phyloP scores from a whole-genome alignment of 257 asterid genomes.

The Ligustrum vulgare region DNA sequence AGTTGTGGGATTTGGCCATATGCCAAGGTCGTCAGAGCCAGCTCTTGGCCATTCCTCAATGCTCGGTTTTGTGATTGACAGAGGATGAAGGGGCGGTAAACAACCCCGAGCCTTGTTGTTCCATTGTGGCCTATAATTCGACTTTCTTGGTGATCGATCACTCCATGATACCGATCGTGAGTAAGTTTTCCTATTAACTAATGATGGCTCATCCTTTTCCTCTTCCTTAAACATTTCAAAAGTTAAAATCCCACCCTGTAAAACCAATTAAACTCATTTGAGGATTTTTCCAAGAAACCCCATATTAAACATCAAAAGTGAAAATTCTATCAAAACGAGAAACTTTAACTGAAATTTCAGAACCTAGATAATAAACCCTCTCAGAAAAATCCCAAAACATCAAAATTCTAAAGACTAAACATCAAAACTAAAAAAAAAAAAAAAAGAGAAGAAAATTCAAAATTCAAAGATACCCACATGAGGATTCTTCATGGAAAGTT shows the following conservation, averaged over 20 bases:
- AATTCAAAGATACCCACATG: background rate
- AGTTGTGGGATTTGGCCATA: constrained; percentile 76
- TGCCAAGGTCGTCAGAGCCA: constrained; percentile 88
- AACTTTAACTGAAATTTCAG: constrained; percentile 17
- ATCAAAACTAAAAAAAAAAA: constrained; percentile 14
- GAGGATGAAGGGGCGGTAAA: constrained; percentile 95
- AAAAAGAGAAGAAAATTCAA: too few relatives aligned
- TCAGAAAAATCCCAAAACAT: constrained; percentile 15
- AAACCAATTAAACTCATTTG: constrained; percentile 36
- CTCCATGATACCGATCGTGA: constrained; percentile 78
- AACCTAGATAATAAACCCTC: constrained; percentile 18
- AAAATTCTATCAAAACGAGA: background rate
- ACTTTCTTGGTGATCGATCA: constrained; percentile 62
- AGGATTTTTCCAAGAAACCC: constrained; percentile 30
- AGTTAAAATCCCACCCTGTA: constrained; percentile 40
- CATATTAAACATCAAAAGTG: constrained; percentile 13
- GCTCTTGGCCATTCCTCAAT: constrained; percentile 89
- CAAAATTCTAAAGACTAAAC: constrained; percentile 17
- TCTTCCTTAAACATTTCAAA: constrained; percentile 62
- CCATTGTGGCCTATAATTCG: constrained; percentile 65
- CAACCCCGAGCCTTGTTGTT: constrained; percentile 87
- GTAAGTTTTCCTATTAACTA: constrained; percentile 48
- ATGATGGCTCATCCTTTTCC: constrained; percentile 48
- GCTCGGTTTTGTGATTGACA: constrained; percentile 59
- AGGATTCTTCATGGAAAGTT: constrained; percentile 20